Conservation (phyloP, 2,329 filamentous ascomycete genomes). For the Ophiocordyceps sinensis region DNA sequence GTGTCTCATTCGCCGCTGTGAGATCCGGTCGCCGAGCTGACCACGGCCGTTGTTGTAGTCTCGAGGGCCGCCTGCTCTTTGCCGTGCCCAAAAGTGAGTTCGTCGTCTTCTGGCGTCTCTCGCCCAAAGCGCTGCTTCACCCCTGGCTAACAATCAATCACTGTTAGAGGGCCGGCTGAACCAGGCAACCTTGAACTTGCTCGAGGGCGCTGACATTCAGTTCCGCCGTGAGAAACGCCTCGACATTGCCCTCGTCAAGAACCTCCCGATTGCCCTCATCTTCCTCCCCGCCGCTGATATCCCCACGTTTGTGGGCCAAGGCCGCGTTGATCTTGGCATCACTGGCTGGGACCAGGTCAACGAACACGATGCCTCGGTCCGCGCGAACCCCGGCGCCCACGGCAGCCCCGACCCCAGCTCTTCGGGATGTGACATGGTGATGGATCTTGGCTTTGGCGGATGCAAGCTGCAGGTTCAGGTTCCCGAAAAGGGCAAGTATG, state of each 20-base stretch:
- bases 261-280: slow-evolving; percentile 85
- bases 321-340: slow-evolving; percentile 84
- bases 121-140: neutral
- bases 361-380: slow-evolving; percentile 63
- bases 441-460: slow-evolving; percentile 79
- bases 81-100: slow-evolving; percentile 94
- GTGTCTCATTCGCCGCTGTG: neutral
- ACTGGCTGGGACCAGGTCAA: slow-evolving; percentile 86
- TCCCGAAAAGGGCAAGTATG: slow-evolving; percentile 65
- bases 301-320: slow-evolving; percentile 92
- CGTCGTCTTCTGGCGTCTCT: neutral
- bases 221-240: slow-evolving; percentile 90
- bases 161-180: slow-evolving; percentile 78
- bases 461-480: slow-evolving; percentile 98
- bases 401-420: slow-evolving; percentile 32
- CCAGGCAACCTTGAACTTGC: slow-evolving; percentile 73
- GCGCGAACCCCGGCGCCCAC: slow-evolving; percentile 27
- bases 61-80: slow-evolving; percentile 87
- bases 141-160: neutral
- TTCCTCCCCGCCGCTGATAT: slow-evolving; percentile 97
- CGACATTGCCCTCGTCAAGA: slow-evolving; percentile 96
- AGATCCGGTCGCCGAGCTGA: neutral
- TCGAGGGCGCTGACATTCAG: slow-evolving; percentile 88
- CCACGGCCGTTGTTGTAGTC: slow-evolving; percentile 30
- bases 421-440: slow-evolving; percentile 64